Percentiles rank a stretch among this genome's conserved stretches.
Conservation (phyloP, 164 flowering plant species). For the Kingdonia uniflora region DNA sequence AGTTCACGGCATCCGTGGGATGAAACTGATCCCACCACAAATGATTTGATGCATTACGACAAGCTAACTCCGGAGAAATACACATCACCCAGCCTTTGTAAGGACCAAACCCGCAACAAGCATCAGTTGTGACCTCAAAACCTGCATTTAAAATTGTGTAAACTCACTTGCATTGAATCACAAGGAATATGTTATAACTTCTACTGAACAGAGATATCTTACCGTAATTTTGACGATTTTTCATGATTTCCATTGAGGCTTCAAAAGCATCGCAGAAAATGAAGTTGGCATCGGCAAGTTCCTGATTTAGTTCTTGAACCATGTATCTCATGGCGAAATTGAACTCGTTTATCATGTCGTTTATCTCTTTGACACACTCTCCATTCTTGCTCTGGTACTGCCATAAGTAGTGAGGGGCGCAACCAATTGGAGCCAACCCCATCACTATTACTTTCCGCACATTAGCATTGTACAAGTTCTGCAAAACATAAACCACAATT, state of each 20-base stretch:
- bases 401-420: conserved; percentile 85
- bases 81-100: conserved; percentile 74
- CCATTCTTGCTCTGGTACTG: conserved; percentile 45
- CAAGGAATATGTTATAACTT: too few relatives aligned
- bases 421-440: conserved; percentile 88
- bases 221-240: conserved; percentile 57
- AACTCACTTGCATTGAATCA: too few relatives aligned
- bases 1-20: conserved; percentile 79
- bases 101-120: conserved; percentile 80
- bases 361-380: conserved; percentile 54
- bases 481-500: conserved; percentile 9
- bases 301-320: conserved; percentile 41
- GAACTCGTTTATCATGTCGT: conserved; percentile 67
- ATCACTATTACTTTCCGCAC: conserved; percentile 62
- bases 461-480: conserved; percentile 56
- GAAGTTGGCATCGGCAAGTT: conserved; percentile 47
- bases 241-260: conserved; percentile 71
- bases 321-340: conserved; percentile 69
- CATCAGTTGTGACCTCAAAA: conserved; percentile 50
- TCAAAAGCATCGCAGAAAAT: conserved; percentile 67
- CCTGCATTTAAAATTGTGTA: conserved; percentile 29
- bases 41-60: conserved; percentile 57
- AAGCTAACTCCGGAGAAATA: conserved; percentile 67
- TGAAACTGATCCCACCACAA: conserved; percentile 97
- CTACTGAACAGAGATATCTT: conserved; percentile 10